phyloP scores from a whole-genome alignment of 805 yeast species.

The Metahyphopichia silvanorum region DNA sequence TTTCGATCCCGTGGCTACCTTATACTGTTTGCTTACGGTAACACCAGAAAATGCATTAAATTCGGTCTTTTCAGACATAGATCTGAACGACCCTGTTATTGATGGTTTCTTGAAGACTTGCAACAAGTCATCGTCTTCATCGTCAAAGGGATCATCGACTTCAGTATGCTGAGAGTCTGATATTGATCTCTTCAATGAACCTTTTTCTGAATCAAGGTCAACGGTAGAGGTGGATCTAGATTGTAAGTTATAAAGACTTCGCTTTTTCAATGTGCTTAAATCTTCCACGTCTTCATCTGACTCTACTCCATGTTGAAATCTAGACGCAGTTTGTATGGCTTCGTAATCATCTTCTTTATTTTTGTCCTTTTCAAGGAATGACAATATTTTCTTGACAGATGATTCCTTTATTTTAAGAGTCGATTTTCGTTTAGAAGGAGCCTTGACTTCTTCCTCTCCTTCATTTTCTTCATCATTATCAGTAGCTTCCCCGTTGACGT shows the following conservation, averaged over 20 bases:
- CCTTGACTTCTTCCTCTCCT: conserved; percentile 15
- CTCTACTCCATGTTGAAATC: conserved; percentile 33
- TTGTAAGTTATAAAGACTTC: conserved; percentile 29
- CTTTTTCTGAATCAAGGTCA: conserved; percentile 9
- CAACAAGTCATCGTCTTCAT: conserved; percentile 33
- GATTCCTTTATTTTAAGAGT: conserved; percentile 44
- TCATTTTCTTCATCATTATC: conserved; percentile 11
- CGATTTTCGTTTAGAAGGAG: conserved; percentile 27
- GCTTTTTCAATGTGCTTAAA: conserved; percentile 42
- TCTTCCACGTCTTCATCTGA: conserved; percentile 43
- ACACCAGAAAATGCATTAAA: conserved; percentile 41
- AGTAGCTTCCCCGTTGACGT: conserved; percentile 2
- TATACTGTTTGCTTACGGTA: conserved; percentile 51
- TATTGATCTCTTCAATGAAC: conserved; percentile 12
- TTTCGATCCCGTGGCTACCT: conserved; percentile 51
- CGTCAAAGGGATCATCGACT: conserved; percentile 19
- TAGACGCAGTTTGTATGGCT: conserved; percentile 26
- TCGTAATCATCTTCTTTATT: conserved; percentile 31
- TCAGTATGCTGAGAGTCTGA: conserved; percentile 6
- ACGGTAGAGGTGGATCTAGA: conserved; percentile 12
- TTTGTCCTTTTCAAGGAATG: conserved; percentile 42
- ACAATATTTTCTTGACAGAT: conserved; percentile 54
- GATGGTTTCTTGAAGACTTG: conserved; percentile 45
- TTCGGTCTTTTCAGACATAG: conserved; percentile 32
- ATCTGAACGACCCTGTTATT: conserved; percentile 44